A percentile compares a stretch with the other conserved stretches of the same genome.
phyloP scores from a whole-genome alignment of 345 rosid species.

The Crucihimalaya himalaica region DNA sequence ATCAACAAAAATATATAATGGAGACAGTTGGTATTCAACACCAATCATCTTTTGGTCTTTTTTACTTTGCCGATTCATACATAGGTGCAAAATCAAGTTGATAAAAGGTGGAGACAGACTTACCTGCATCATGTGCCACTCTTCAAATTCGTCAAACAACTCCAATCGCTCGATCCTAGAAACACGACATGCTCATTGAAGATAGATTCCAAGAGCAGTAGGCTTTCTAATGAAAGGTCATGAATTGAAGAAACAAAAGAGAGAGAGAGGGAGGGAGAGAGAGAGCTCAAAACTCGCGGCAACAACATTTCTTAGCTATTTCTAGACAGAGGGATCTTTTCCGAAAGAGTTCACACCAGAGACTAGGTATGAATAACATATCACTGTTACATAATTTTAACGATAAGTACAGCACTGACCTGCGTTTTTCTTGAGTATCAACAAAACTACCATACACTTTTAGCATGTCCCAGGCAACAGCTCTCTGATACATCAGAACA shows the following conservation, averaged over 20 bases:
- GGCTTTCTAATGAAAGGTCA: conserved; percentile 31
- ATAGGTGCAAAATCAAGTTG: not conserved
- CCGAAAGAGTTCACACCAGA: conserved; percentile 23
- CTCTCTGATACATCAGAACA: conserved; percentile 52
- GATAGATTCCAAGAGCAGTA: conserved; percentile 19
- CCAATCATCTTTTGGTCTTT: conserved; percentile 7
- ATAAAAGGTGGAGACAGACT: conserved; percentile 39
- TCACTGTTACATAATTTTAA: not conserved
- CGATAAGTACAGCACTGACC: conserved; percentile 49
- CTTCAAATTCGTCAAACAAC: conserved; percentile 94
- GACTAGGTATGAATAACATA: not conserved
- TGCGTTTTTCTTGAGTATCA: conserved; percentile 75
- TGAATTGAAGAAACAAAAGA: not conserved
- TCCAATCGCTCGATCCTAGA: conserved; percentile 87
- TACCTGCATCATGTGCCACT: conserved; percentile 99
- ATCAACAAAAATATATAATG: not conserved
- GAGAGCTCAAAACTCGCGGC: not conserved
- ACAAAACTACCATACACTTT: conserved; percentile 81
- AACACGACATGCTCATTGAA: conserved; percentile 36
- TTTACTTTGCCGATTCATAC: not conserved
- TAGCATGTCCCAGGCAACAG: conserved; percentile 97
- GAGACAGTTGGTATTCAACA: conserved; percentile 1
- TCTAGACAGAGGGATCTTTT: conserved; percentile 25
- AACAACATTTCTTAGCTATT: conserved; percentile 18
- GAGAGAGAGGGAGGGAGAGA: not conserved